Base-by-base conservation (phyloP, 306 rosid species). In the Trichosanthes truncata region DNA sequence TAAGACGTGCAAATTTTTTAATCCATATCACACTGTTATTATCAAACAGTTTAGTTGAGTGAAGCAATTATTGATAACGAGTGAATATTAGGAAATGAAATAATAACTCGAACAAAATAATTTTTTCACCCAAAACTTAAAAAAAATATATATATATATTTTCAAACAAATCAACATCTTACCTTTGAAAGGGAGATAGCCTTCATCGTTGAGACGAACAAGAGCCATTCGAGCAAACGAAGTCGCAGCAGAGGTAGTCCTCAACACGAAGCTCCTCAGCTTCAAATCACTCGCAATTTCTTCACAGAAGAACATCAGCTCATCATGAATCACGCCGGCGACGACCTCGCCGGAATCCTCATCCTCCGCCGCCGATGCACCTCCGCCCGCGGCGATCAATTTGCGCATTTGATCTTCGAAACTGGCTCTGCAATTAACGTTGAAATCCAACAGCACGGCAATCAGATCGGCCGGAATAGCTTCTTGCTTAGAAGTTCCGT, bases 291-390 rank as follows among this genome's bases (percentile, higher is more conserved):
- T 62, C 0, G 85, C 84, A 56, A 88, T 82, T 6, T 18, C 82
- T 78, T 78, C 87, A 52, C 87, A 36, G 81, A 84, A 88, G 62
- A 62, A 51, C 69, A 68, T 81, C 3, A 82, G 0, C 29, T 83
- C 80, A 76, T 88, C 94, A 9, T 87, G 77, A 48, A 90, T 83
- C 21, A 90, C 80, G 17, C 91, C 87, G 52, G 85, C 84, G 40
- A 87, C 82, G 23, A 83, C 31, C 49, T 69, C 76, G n/a, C n/a
- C n/a, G n/a, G n/a, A n/a, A 1, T 46, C 17, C 17, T 14, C 38
- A 17, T 31, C 74, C 31, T 11, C 75, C 68, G 5, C 40, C n/a
- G 15, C 35, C 31, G 86, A 82, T 40, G 53, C 86, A 20, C 29
- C 40, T 76, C 81, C 45, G 0, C 0, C 53, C 12, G 68, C 79